These are phyloP conservation scores for Aspergillus sp. DNA, from an alignment of 2,329 filamentous ascomycete genomes.

Conservation along the genomic window DNA sequence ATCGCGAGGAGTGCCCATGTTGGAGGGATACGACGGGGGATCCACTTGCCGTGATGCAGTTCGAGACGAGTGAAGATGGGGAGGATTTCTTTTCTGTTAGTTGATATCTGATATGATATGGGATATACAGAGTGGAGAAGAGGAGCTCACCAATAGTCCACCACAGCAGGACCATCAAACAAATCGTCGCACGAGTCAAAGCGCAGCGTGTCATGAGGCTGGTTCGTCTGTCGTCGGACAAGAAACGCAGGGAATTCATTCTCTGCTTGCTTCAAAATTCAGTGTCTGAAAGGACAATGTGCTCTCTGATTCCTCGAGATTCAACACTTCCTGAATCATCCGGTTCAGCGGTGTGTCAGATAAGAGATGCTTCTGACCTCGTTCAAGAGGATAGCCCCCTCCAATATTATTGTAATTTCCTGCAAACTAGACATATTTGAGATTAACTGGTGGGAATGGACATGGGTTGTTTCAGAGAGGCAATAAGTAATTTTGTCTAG, in stretches of 20 bases:
- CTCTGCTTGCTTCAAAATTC: no score
- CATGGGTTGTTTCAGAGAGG: no score
- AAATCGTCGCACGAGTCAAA: constrained; percentile 25
- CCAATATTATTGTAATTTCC: constrained; percentile 53
- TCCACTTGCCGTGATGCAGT: constrained; percentile 30
- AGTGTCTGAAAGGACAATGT: constrained; percentile 5
- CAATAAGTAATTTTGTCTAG: no score
- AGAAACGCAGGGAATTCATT: no score
- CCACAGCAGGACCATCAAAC: constrained; percentile 26
- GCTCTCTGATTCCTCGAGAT: constrained; percentile 15
- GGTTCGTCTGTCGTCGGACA: no score
- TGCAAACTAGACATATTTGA: constrained; percentile 54
- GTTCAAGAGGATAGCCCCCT: constrained; percentile 45
- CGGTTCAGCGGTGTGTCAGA: constrained; percentile 49
- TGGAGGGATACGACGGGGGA: constrained; percentile 31
- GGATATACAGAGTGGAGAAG: background rate
- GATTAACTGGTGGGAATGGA: constrained; percentile 31
- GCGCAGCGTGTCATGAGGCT: constrained; percentile 28
- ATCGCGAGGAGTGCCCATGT: constrained; percentile 28
- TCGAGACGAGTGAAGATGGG: constrained; percentile 33
- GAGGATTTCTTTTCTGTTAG: constrained; percentile 22
- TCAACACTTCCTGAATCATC: constrained; percentile 48
- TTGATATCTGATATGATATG: background rate
- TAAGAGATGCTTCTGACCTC: constrained; percentile 26
- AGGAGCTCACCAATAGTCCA: constrained; percentile 25